Conservation (phyloP, 352 stramenopile species). For the Pythium chondricola region DNA sequence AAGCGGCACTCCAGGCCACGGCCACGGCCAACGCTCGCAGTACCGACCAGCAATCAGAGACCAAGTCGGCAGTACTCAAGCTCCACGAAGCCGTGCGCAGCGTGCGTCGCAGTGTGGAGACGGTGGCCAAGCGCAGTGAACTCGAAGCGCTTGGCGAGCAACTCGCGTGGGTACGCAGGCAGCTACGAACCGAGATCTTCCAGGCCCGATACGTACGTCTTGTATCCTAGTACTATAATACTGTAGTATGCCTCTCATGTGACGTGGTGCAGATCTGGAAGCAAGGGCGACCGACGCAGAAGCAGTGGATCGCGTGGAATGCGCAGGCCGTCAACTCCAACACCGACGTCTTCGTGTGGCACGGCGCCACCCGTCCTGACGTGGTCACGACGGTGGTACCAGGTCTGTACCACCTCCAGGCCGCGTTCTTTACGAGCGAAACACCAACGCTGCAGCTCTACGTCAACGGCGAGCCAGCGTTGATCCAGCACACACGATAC, state of each 20-base stretch:
- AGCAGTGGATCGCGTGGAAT: conserved; percentile 59
- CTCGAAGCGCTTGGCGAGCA: conserved; percentile 31
- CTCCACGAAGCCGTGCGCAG: conserved; percentile 15
- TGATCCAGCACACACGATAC: conserved; percentile 8
- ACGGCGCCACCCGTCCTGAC: conserved; percentile 33
- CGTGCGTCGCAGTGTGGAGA: conserved; percentile 16
- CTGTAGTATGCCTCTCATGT: too few relatives aligned
- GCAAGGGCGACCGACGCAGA: conserved; percentile 31
- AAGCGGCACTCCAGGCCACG: conserved; percentile 7
- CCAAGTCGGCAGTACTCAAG: conserved; percentile 5
- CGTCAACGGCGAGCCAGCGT: conserved; percentile 53
- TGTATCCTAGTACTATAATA: too few relatives aligned
- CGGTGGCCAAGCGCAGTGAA: conserved; percentile 18
- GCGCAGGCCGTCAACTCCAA: conserved; percentile 68
- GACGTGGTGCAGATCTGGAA: conserved; percentile 60
- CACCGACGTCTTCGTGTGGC: conserved; percentile 62
- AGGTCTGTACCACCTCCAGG: conserved; percentile 65
- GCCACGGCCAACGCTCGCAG: background rate
- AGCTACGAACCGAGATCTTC: conserved; percentile 65
- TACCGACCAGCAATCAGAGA: background rate
- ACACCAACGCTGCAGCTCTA: conserved; percentile 44
- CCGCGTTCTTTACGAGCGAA: conserved; percentile 62
- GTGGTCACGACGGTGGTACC: conserved; percentile 42
- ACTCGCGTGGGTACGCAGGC: conserved; percentile 34
- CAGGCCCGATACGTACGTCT: conserved; percentile 69